Conservation (phyloP, 179 eudicot genomes). For the Camellia oleifera region DNA sequence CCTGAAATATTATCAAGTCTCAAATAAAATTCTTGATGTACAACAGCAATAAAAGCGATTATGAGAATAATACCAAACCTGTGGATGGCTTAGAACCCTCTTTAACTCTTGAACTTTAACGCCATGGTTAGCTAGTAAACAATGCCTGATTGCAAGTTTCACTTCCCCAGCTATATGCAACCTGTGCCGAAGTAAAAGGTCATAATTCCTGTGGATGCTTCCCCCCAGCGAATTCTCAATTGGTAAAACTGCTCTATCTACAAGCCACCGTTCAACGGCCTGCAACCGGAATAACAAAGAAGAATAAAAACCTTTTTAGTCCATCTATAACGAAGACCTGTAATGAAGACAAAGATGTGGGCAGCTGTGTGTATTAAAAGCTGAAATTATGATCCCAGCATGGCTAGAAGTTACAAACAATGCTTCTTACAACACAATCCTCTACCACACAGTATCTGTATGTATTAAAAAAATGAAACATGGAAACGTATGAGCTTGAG, state of each 20-base stretch:
- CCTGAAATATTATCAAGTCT: conserved; percentile 39
- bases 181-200: conserved; percentile 67
- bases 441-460: too few relatives aligned
- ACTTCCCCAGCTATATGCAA: conserved; percentile 91
- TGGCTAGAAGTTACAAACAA: too few relatives aligned
- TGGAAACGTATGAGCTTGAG: too few relatives aligned
- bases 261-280: conserved; percentile 78
- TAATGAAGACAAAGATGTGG: too few relatives aligned
- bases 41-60: neutral
- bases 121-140: conserved; percentile 74
- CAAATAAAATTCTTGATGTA: conserved; percentile 16
- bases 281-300: conserved; percentile 20
- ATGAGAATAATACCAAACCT: conserved; percentile 32
- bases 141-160: conserved; percentile 64
- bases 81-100: conserved; percentile 88
- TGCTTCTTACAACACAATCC: too few relatives aligned
- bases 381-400: too few relatives aligned
- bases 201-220: conserved; percentile 89
- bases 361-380: too few relatives aligned
- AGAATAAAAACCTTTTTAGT: neutral
- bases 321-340: conserved; percentile 34
- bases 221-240: conserved; percentile 88
- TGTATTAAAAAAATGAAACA: too few relatives aligned
- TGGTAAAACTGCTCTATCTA: conserved; percentile 83
- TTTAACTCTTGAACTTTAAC: conserved; percentile 56